Conservation (phyloP, 1,139 yeast genomes). For the Citeromyces hawaiiensis region DNA sequence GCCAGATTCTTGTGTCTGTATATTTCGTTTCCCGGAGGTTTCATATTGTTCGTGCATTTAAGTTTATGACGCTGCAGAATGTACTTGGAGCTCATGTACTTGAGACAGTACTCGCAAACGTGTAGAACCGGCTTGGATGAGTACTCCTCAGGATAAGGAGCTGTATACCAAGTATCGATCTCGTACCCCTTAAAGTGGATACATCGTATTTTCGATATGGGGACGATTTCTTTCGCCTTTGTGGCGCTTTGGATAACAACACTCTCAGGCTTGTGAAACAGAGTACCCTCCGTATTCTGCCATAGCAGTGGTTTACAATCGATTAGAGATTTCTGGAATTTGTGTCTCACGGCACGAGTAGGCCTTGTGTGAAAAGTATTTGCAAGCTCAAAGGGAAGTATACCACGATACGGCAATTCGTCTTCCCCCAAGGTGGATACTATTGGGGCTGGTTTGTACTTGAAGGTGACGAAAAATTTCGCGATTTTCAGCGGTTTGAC, state of each 20-base stretch:
- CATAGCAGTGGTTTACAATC: constrained; percentile 15
- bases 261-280: constrained; percentile 10
- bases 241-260: constrained; percentile 4
- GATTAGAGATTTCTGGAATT: constrained; percentile 26
- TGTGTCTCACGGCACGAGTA: constrained; percentile 29
- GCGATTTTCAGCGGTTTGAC: not conserved
- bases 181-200: constrained; percentile 62
- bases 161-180: constrained; percentile 83
- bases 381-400: constrained; percentile 45
- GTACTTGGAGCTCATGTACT: constrained; percentile 64
- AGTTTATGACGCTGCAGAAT: constrained; percentile 56
- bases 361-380: constrained; percentile 53
- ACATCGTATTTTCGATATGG: constrained; percentile 17
- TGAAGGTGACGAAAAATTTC: not conserved
- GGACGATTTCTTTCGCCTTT: constrained; percentile 1
- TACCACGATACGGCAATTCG: constrained; percentile 55
- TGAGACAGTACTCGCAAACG: constrained; percentile 77
- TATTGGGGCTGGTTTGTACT: not conserved
- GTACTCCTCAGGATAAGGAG: constrained; percentile 89
- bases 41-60: constrained; percentile 51
- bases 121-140: constrained; percentile 48
- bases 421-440: not conserved
- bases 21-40: constrained; percentile 89
- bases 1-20: constrained; percentile 56
- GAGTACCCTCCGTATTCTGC: constrained; percentile 11